phyloP scores from a whole-genome alignment of 257 asterid genomes.

The Solanum habrochaites region DNA sequence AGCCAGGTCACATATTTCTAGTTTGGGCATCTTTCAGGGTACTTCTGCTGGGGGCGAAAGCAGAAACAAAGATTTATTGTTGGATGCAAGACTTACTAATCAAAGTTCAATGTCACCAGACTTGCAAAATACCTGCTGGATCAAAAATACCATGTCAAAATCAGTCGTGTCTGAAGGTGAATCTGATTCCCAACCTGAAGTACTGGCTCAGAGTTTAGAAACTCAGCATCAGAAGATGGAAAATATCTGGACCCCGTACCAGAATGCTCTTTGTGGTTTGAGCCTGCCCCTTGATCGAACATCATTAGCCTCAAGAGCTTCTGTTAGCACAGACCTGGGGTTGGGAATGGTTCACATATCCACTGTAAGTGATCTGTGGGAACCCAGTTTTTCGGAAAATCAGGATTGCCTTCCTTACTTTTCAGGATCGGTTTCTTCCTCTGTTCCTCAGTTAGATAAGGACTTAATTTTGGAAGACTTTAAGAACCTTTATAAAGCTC shows the following conservation, averaged over 20 bases:
- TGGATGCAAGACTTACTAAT: slow-evolving; percentile 13
- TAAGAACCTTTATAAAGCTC: slow-evolving; percentile 40
- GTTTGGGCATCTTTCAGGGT: slow-evolving; percentile 12
- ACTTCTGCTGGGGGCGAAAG: slow-evolving; percentile 15
- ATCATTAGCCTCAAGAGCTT: slow-evolving; percentile 14
- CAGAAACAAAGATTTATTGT: slow-evolving; percentile 11
- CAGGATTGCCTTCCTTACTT: slow-evolving; percentile 7
- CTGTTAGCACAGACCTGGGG: slow-evolving; percentile 71
- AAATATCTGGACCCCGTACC: slow-evolving; percentile 9
- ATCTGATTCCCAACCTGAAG: slow-evolving; percentile 18
- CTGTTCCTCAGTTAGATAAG: slow-evolving; percentile 25
- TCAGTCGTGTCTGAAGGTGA: slow-evolving; percentile 10
- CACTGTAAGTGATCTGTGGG: slow-evolving; percentile 14
- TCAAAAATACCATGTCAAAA: slow-evolving; percentile 6
- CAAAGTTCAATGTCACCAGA: slow-evolving; percentile 18
- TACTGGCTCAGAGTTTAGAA: slow-evolving; percentile 12
- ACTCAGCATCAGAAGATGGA: slow-evolving; percentile 7
- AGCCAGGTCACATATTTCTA: slow-evolving; percentile 18
- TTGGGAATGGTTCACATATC: slow-evolving; percentile 53
- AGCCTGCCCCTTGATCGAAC: slow-evolving; percentile 12
- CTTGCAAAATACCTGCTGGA: slow-evolving; percentile 13
- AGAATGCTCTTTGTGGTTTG: slow-evolving; percentile 1
- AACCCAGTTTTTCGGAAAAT: slow-evolving; percentile 18
- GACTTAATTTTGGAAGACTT: slow-evolving; percentile 28
- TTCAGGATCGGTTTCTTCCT: slow-evolving; percentile 29